phyloP scores from a whole-genome alignment of 2,329 filamentous ascomycete species.

The Microcera coccophila region DNA sequence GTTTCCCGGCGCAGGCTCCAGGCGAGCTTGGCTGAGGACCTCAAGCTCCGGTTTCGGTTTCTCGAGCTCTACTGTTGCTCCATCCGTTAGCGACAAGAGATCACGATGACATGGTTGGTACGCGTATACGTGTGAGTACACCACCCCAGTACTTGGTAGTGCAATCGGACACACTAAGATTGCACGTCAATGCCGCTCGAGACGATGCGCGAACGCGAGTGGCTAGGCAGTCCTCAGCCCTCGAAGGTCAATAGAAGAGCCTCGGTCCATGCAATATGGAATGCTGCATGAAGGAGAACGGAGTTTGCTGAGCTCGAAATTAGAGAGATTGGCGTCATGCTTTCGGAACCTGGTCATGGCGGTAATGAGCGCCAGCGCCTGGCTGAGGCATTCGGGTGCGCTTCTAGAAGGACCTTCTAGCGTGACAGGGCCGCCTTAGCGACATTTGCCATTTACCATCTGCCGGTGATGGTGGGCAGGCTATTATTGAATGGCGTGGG shows the following conservation, averaged over 20 bases:
- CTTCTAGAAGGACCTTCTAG: slow-evolving; percentile 30
- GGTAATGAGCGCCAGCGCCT: slow-evolving; percentile 20
- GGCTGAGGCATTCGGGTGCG: slow-evolving; percentile 23
- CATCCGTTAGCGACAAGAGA: neutral
- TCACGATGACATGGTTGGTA: slow-evolving; percentile 9
- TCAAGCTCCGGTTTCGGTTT: too few relatives aligned
- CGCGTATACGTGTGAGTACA: slow-evolving; percentile 5
- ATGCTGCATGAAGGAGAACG: slow-evolving; percentile 16
- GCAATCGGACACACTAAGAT: slow-evolving; percentile 22
- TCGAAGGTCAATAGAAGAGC: slow-evolving; percentile 3
- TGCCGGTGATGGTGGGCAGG: neutral
- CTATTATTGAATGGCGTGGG: too few relatives aligned
- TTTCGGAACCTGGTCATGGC: slow-evolving; percentile 15
- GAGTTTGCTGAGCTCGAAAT: slow-evolving; percentile 3
- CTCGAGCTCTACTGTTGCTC: neutral
- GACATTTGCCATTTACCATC: slow-evolving; percentile 4
- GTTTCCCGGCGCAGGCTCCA: too few relatives aligned
- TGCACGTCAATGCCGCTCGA: slow-evolving; percentile 21
- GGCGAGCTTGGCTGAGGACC: too few relatives aligned
- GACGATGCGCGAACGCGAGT: slow-evolving; percentile 10
- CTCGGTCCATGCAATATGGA: slow-evolving; percentile 10
- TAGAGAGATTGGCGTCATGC: slow-evolving; percentile 1
- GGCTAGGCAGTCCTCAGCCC: slow-evolving; percentile 15
- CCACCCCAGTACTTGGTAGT: neutral
- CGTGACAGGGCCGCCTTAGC: slow-evolving; percentile 18